Percentiles rank a stretch among this genome's conserved stretches.
phyloP scores from a whole-genome alignment of 768 basidiomycete genomes.

The Amylocystis lapponica region DNA sequence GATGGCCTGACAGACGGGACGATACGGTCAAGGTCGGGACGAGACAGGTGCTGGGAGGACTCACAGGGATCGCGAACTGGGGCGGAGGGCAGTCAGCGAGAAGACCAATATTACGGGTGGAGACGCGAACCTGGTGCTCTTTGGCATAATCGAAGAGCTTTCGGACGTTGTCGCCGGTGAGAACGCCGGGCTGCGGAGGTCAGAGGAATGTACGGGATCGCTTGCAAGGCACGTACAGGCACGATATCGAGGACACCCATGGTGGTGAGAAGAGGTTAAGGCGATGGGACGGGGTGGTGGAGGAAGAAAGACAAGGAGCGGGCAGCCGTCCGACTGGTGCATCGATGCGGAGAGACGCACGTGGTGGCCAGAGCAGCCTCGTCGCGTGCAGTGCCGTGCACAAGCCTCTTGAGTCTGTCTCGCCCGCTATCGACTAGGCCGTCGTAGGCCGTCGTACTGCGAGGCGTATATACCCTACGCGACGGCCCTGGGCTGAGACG shows the following conservation, averaged over 20 bases:
- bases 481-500: too few relatives aligned
- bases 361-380: too few relatives aligned
- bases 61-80: slow-evolving; percentile 82
- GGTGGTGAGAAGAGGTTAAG: slow-evolving; percentile 8
- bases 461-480: too few relatives aligned
- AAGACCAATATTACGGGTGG: neutral
- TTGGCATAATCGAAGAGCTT: slow-evolving; percentile 95
- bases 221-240: slow-evolving; percentile 59
- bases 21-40: neutral
- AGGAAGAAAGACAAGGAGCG: slow-evolving; percentile 1
- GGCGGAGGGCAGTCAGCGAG: slow-evolving; percentile 3
- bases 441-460: too few relatives aligned
- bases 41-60: slow-evolving; percentile 24
- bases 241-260: slow-evolving; percentile 86
- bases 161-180: slow-evolving; percentile 92
- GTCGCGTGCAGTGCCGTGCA: too few relatives aligned
- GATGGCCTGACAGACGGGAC: slow-evolving; percentile 49
- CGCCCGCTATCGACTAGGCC: too few relatives aligned
- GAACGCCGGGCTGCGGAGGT: slow-evolving; percentile 70
- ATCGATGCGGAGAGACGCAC: too few relatives aligned
- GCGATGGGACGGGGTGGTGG: slow-evolving; percentile 1
- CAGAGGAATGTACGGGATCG: neutral
- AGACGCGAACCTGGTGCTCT: slow-evolving; percentile 62
- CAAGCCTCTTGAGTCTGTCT: too few relatives aligned
- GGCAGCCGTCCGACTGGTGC: too few relatives aligned